Evolutionary conservation across 2,329 filamentous ascomycete species (phyloP).

Genomic region (Zelopaecilomyces penicillatus): DNA sequence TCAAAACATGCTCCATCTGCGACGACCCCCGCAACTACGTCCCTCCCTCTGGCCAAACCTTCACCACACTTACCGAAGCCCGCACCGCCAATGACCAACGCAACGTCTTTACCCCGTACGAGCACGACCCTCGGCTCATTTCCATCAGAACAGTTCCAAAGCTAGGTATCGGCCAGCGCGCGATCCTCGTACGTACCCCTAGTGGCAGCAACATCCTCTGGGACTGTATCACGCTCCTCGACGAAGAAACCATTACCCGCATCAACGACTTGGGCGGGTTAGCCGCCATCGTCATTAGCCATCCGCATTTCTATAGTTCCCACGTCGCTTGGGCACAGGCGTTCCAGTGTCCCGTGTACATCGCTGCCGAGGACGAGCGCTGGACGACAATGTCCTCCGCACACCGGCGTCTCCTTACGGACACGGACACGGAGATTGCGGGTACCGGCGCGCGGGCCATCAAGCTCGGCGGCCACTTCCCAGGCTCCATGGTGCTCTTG

Average conservation of each 20-base stretch:
- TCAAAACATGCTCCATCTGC: conserved; percentile 59
- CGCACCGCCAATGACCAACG: conserved; percentile 23
- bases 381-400: conserved; percentile 50
- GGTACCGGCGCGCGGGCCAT: conserved; percentile 49
- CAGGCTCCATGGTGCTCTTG: conserved; percentile 60
- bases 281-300: conserved; percentile 63
- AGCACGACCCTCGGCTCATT: conserved; percentile 34
- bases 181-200: conserved; percentile 57
- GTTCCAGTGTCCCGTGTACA: conserved; percentile 63
- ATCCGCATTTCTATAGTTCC: conserved; percentile 77
- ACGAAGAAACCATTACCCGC: conserved; percentile 49
- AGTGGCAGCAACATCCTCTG: conserved; percentile 62
- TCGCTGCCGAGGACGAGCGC: conserved; percentile 53
- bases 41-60: conserved; percentile 47
- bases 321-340: conserved; percentile 63
- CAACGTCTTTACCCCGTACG: conserved; percentile 46
- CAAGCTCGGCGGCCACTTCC: conserved; percentile 73
- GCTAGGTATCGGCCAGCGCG: conserved; percentile 68
- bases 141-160: conserved; percentile 45
- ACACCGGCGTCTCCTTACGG: conserved; percentile 39
- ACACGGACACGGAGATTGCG: conserved; percentile 31
- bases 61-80: conserved; percentile 47
- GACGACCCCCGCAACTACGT: conserved; percentile 67
- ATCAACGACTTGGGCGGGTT: conserved; percentile 58
- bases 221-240: conserved; percentile 67